Evolutionary conservation across 2,329 filamentous ascomycete genomes (phyloP).

Genomic region (Fusarium sp.): DNA sequence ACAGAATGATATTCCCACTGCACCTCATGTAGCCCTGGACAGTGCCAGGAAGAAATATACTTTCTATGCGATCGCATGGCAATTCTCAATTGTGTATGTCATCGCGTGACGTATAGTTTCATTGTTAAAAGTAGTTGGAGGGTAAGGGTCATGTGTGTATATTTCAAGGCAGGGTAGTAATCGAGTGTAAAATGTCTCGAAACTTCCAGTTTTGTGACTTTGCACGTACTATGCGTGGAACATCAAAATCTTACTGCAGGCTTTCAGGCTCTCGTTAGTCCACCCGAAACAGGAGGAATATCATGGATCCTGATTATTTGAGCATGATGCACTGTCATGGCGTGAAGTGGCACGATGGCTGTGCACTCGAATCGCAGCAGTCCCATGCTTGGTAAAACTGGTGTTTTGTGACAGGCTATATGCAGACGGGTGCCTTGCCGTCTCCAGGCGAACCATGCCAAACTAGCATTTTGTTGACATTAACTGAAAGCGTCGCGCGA

Average conservation of each 20-base stretch:
- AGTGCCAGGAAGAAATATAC: conserved; percentile 3
- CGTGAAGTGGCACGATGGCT: conserved; percentile 29
- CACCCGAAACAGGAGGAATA: background rate
- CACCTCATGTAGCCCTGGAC: conserved; percentile 3
- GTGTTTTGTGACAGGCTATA: conserved; percentile 10
- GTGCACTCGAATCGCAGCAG: conserved; percentile 25
- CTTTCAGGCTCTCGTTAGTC: background rate
- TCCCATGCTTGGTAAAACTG: conserved; percentile 22
- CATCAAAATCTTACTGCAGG: background rate
- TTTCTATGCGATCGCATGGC: conserved; percentile 5
- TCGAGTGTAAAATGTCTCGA: conserved; percentile 26
- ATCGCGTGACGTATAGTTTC: conserved; percentile 22
- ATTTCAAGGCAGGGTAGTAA: conserved; percentile 20
- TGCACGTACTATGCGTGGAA: background rate
- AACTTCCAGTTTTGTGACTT: conserved; percentile 8
- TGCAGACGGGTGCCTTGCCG: conserved; percentile 29
- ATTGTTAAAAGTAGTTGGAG: background rate
- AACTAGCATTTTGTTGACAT: background rate
- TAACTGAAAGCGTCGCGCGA: conserved; percentile 22
- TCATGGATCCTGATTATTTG: conserved; percentile 7
- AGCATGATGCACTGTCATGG: conserved; percentile 22
- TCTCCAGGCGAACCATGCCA: conserved; percentile 25
- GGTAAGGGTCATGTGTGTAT: conserved; percentile 18
- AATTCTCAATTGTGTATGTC: background rate
- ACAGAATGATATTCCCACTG: conserved; percentile 19